Percentiles rank a stretch among this genome's conserved stretches.
Conservation (phyloP, 805 yeast species). For the Yarrowia sp. region DNA sequence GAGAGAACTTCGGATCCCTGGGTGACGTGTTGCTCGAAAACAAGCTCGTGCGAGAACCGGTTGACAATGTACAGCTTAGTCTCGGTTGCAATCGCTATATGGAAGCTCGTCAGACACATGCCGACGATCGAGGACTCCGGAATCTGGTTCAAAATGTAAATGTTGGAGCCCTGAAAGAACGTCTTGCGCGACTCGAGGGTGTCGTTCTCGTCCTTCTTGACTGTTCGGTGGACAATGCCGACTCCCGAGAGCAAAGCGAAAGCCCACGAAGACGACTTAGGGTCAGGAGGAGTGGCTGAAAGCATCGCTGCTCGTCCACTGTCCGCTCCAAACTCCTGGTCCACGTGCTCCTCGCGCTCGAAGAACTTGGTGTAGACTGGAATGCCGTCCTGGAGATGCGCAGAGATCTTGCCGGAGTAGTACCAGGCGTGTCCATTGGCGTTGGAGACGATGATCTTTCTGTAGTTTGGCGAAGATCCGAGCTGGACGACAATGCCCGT, state of each 20-base stretch:
- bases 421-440: slow-evolving; percentile 33
- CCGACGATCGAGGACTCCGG: slow-evolving; percentile 39
- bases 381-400: slow-evolving; percentile 33
- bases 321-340: slow-evolving; percentile 13
- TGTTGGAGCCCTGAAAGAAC: slow-evolving; percentile 16
- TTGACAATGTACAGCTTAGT: slow-evolving; percentile 47
- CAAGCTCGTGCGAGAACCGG: slow-evolving; percentile 51
- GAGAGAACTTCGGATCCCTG: slow-evolving; percentile 41
- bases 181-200: slow-evolving; percentile 6
- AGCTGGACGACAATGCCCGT: slow-evolving; percentile 32
- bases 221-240: slow-evolving; percentile 47
- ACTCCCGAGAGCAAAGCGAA: slow-evolving; percentile 51
- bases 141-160: slow-evolving; percentile 15
- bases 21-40: slow-evolving; percentile 45
- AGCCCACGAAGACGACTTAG: slow-evolving; percentile 22
- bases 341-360: slow-evolving; percentile 31
- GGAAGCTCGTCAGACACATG: slow-evolving; percentile 53
- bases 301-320: background rate
- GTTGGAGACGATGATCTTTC: slow-evolving; percentile 30
- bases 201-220: slow-evolving; percentile 14
- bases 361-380: slow-evolving; percentile 37
- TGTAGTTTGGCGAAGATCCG: slow-evolving; percentile 7
- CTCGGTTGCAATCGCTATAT: slow-evolving; percentile 49
- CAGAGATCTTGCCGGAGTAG: slow-evolving; percentile 34
- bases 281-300: slow-evolving; percentile 16